Evolutionary conservation across 192 early-diverging fungal genomes (phyloP).

Genomic region (Coemansia guatemalensis): DNA sequence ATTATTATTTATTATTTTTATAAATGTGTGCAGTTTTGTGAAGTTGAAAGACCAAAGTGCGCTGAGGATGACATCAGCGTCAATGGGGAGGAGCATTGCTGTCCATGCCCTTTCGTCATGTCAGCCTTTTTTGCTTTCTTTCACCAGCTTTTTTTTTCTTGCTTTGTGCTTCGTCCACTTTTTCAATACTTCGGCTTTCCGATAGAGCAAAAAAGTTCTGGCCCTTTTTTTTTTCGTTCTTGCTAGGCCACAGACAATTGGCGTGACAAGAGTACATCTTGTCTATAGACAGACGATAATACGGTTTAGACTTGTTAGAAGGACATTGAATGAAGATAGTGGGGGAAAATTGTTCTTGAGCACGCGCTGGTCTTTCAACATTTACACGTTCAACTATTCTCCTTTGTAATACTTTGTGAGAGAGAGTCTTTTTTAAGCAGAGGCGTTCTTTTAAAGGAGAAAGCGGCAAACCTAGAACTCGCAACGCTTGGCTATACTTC

Average conservation of each 20-base stretch:
- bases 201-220: background rate
- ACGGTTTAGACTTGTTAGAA: background rate
- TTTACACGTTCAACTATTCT: background rate
- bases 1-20: background rate
- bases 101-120: background rate
- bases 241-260: background rate
- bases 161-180: background rate
- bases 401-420: background rate
- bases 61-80: too few relatives aligned
- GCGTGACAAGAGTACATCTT: background rate
- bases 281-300: background rate
- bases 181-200: background rate
- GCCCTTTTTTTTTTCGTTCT: constrained; percentile 1
- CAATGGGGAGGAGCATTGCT: background rate
- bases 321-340: background rate
- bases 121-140: background rate
- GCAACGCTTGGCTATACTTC: background rate
- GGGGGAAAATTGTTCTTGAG: background rate
- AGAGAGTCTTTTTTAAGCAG: background rate
- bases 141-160: background rate
- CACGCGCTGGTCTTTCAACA: background rate
- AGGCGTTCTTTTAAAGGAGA: background rate
- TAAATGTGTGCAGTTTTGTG: background rate
- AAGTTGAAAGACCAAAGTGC: background rate
- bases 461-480: background rate